Conservation (phyloP, 371 early-diverging fungal species). For the Syncephalastrum monosporum region DNA sequence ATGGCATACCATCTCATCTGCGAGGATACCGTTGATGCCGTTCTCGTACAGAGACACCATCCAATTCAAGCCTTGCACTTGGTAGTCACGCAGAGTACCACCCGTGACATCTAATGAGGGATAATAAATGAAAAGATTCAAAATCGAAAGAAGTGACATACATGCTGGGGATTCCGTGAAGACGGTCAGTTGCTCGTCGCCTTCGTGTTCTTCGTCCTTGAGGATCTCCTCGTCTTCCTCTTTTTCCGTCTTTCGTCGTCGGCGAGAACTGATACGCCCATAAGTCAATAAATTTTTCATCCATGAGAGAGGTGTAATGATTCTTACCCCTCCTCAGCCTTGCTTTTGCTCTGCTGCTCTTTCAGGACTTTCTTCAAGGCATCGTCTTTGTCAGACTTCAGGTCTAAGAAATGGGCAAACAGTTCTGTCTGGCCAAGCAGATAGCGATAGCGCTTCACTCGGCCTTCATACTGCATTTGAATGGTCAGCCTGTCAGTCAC, state of each 20-base stretch:
- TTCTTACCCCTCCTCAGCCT: conserved; percentile 39
- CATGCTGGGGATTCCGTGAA: conserved; percentile 90
- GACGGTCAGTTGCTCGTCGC: conserved; percentile 56
- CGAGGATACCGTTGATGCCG: conserved; percentile 98
- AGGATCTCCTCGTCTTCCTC: conserved; percentile 92
- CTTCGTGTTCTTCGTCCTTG: conserved; percentile 70
- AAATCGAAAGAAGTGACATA: conserved; percentile 25
- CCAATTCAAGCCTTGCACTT: conserved; percentile 99
- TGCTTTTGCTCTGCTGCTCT: conserved; percentile 39
- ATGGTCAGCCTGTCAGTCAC: too few relatives aligned
- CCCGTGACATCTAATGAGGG: conserved; percentile 73
- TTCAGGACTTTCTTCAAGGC: conserved; percentile 42
- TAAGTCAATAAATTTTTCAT: conserved; percentile 26
- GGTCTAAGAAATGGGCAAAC: conserved; percentile 67
- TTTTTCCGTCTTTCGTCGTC: conserved; percentile 93
- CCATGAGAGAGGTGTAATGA: conserved; percentile 23
- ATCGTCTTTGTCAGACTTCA: conserved; percentile 50
- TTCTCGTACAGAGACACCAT: conserved; percentile 95
- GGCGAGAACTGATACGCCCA: conserved; percentile 21
- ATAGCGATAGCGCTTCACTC: conserved; percentile 71
- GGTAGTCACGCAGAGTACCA: conserved; percentile 94
- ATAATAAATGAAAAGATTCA: conserved; percentile 4
- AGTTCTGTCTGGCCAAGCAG: conserved; percentile 86
- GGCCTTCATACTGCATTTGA: conserved; percentile 32
- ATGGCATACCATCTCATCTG: conserved; percentile 95